Percentiles rank a stretch among this genome's conserved stretches.
These are phyloP conservation scores for Stephania japonica DNA, from an alignment of 164 flowering plant species.

Conservation along the genomic window DNA sequence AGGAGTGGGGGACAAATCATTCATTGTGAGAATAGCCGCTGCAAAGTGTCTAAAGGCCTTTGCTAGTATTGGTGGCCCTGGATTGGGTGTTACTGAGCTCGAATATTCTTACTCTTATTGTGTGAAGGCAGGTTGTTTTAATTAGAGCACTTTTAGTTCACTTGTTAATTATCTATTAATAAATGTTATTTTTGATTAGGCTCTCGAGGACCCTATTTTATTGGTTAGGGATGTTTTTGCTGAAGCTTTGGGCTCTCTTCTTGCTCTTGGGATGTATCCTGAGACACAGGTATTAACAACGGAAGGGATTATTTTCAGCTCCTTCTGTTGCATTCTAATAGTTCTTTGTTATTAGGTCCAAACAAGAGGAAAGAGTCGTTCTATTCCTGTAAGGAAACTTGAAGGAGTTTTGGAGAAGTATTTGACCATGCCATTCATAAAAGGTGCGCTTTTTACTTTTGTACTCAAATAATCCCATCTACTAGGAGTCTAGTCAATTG, in stretches of 20 bases:
- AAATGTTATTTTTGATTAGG: slow-evolving; percentile 36
- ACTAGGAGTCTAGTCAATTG: too few relatives aligned
- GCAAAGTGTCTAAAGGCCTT: slow-evolving; percentile 92
- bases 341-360: too few relatives aligned
- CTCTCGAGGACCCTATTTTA: slow-evolving; percentile 79
- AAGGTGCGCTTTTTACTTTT: too few relatives aligned
- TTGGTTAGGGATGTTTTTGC: slow-evolving; percentile 95
- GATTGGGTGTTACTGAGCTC: slow-evolving; percentile 74
- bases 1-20: slow-evolving; percentile 78
- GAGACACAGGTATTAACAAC: slow-evolving; percentile 58
- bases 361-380: too few relatives aligned
- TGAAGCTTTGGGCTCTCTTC: slow-evolving; percentile 85
- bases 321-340: too few relatives aligned
- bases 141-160: background rate
- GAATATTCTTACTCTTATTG: slow-evolving; percentile 73
- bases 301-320: too few relatives aligned
- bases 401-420: too few relatives aligned
- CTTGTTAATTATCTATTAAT: slow-evolving; percentile 4
- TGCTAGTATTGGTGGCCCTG: slow-evolving; percentile 91
- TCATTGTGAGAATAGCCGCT: slow-evolving; percentile 79
- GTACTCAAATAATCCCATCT: too few relatives aligned
- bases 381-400: too few relatives aligned
- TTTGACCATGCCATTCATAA: too few relatives aligned
- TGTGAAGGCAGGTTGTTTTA: slow-evolving; percentile 57
- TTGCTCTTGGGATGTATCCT: slow-evolving; percentile 97